phyloP scores from a whole-genome alignment of 176 grass and related monocot species.

The Zizania latifolia region DNA sequence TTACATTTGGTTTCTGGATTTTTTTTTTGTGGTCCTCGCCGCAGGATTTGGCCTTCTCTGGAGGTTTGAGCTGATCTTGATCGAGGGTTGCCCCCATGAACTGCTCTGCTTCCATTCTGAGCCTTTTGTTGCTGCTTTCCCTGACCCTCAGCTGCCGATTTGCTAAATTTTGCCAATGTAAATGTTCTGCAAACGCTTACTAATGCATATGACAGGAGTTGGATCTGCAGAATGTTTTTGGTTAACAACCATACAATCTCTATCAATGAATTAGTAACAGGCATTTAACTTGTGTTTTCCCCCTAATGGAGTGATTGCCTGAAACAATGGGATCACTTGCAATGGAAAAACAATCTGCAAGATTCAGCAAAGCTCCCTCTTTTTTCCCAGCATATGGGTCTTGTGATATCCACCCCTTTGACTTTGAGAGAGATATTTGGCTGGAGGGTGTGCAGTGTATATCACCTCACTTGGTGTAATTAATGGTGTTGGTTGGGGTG shows the following conservation, averaged over 20 bases:
- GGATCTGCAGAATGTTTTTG: not conserved
- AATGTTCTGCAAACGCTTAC: not conserved
- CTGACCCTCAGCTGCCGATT: not conserved
- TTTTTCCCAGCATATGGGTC: not conserved
- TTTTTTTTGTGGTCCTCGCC: not conserved
- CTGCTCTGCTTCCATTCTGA: not conserved
- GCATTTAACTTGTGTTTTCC: not conserved
- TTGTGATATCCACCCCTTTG: not conserved
- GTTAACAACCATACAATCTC: too few species aligned
- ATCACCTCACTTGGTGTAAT: not conserved
- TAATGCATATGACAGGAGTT: not conserved
- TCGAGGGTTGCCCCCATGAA: not conserved
- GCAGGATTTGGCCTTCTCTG: not conserved
- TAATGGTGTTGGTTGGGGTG: conserved; percentile 1
- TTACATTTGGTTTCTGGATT: not conserved
- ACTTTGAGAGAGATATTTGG: not conserved
- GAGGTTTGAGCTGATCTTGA: not conserved
- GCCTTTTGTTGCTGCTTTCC: not conserved
- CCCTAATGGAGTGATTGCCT: not conserved
- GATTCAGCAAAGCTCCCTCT: not conserved
- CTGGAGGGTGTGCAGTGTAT: not conserved
- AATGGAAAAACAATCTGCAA: not conserved
- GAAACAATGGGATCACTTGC: not conserved
- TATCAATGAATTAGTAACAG: not conserved
- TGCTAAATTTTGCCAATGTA: not conserved